Conservation (phyloP, 192 early-diverging fungal genomes). For the Phlyctochytrium arcticum region DNA sequence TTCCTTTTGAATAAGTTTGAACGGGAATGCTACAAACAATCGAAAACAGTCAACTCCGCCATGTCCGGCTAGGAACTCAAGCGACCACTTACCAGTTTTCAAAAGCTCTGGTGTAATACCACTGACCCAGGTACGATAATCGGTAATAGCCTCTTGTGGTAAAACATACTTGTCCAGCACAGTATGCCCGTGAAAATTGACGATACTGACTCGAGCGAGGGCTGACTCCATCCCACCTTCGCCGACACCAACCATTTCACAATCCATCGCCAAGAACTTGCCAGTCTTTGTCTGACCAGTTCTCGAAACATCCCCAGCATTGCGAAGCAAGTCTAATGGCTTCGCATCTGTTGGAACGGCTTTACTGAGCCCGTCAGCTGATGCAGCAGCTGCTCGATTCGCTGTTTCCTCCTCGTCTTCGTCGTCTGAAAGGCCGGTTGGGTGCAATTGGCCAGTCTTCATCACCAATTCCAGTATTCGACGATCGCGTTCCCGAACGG, state of each 20-base stretch:
- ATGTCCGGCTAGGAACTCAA: too few species aligned
- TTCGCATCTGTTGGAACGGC: background rate
- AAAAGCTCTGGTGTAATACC: conserved; percentile 84
- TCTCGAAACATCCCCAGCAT: background rate
- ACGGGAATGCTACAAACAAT: conserved; percentile 50
- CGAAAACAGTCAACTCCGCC: background rate
- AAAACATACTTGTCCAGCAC: conserved; percentile 82
- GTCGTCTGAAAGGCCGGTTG: background rate
- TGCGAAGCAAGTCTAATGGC: background rate
- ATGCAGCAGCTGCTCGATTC: background rate
- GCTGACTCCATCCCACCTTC: conserved; percentile 75
- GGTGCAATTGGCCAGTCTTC: background rate
- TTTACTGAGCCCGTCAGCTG: background rate
- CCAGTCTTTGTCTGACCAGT: conserved; percentile 51
- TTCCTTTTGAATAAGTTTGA: conserved; percentile 74
- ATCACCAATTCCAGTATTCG: conserved; percentile 2
- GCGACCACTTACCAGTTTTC: conserved; percentile 30
- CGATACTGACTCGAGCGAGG: conserved; percentile 85
- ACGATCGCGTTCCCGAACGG: conserved; percentile 5
- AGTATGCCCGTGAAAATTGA: conserved; percentile 88
- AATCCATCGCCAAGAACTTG: conserved; percentile 94
- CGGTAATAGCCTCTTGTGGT: conserved; percentile 79
- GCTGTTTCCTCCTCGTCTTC: background rate
- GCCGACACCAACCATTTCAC: conserved; percentile 99
- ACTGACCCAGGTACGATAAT: conserved; percentile 89